Evolutionary conservation across 2,329 filamentous ascomycete species (phyloP).

Genomic region (Plenodomus lindquistii): DNA sequence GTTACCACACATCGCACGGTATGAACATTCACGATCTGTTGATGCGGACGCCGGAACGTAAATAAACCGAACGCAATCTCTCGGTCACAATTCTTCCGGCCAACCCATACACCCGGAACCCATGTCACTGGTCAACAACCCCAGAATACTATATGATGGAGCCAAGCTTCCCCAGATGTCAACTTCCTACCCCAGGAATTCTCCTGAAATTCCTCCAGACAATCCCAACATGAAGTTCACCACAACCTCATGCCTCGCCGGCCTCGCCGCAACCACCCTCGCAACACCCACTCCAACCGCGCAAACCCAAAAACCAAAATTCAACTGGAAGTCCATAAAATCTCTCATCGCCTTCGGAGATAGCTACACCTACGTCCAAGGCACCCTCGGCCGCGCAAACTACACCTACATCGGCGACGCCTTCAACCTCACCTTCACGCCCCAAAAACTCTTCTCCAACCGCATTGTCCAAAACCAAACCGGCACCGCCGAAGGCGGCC

Average conservation of each 20-base stretch:
- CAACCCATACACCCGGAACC: not conserved
- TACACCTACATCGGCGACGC: conserved; percentile 61
- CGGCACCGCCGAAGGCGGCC: conserved; percentile 53
- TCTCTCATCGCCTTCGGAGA: conserved; percentile 54
- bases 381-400: conserved; percentile 55
- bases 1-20: too few species aligned
- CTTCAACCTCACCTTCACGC: conserved; percentile 52
- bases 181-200: not conserved
- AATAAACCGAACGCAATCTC: conserved; percentile 1
- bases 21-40: too few species aligned
- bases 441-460: conserved; percentile 50
- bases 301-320: conserved; percentile 2
- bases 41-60: not conserved
- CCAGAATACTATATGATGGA: conserved; percentile 1
- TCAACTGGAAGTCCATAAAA: conserved; percentile 23
- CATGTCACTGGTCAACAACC: conserved; percentile 1
- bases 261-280: not conserved
- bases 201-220: not conserved
- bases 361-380: conserved; percentile 59
- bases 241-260: not conserved
- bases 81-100: conserved; percentile 23
- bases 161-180: not conserved
- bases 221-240: conserved; percentile 14
- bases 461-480: conserved; percentile 59
- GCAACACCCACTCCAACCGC: conserved; percentile 2